These are phyloP conservation scores for Dothistroma pini DNA, from an alignment of 2,329 filamentous ascomycete genomes.

Conservation along the genomic window DNA sequence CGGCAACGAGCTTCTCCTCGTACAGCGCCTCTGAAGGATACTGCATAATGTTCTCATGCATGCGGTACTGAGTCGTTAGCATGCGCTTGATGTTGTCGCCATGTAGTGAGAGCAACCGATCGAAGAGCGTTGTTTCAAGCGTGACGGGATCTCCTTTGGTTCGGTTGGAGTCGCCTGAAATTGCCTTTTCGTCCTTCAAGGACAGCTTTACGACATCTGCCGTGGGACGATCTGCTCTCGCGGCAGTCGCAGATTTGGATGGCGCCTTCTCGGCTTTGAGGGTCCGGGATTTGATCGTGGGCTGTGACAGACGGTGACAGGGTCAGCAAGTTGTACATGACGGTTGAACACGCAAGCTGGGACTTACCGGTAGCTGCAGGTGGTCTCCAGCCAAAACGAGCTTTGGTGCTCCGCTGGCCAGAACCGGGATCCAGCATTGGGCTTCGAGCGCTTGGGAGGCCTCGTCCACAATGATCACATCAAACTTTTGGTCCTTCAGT, in stretches of 20 bases:
- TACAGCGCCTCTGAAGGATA: constrained; percentile 91
- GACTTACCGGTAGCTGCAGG: constrained; percentile 66
- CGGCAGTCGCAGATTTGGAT: constrained; percentile 29
- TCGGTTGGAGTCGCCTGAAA: constrained; percentile 28
- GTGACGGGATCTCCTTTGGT: constrained; percentile 36
- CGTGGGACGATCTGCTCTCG: constrained; percentile 3
- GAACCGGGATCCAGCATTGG: constrained; percentile 90
- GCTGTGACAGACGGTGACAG: constrained; percentile 35
- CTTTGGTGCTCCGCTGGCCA: constrained; percentile 65
- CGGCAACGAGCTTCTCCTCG: constrained; percentile 74
- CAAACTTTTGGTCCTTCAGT: constrained; percentile 74
- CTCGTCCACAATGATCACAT: constrained; percentile 94
- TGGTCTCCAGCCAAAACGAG: constrained; percentile 92
- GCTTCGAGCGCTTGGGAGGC: constrained; percentile 93
- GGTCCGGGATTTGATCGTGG: constrained; percentile 80
- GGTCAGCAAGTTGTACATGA: constrained; percentile 5
- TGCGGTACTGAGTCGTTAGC: constrained; percentile 95
- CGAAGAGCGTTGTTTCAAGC: constrained; percentile 90
- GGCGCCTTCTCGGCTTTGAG: constrained; percentile 36
- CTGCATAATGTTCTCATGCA: constrained; percentile 94
- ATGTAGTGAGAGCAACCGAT: constrained; percentile 77
- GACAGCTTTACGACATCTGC: constrained; percentile 10
- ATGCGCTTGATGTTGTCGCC: constrained; percentile 83
- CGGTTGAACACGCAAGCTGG: not conserved
- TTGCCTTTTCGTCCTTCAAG: constrained; percentile 11